Evolutionary conservation across 129 eudicot genomes (phyloP).

Genomic region (Chrysanthemum makinoi): DNA sequence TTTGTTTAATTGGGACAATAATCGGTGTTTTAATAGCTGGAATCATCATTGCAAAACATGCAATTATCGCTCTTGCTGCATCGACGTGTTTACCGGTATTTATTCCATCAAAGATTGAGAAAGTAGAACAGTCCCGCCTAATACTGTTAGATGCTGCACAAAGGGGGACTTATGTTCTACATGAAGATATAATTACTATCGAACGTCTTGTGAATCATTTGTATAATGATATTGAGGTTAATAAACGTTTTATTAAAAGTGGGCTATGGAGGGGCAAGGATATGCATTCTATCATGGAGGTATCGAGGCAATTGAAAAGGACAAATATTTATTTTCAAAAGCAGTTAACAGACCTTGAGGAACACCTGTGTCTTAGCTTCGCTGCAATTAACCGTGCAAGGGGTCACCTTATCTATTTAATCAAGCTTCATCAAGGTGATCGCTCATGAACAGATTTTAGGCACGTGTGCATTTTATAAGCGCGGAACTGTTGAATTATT

Average conservation of each 20-base stretch:
- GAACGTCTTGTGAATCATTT: conserved; percentile 72
- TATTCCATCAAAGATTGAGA: conserved; percentile 53
- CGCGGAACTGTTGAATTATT: not conserved
- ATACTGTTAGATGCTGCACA: conserved; percentile 70
- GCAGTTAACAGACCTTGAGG: conserved; percentile 75
- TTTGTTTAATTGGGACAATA: conserved; percentile 45
- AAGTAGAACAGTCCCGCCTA: conserved; percentile 46
- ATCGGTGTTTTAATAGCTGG: conserved; percentile 55
- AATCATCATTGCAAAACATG: conserved; percentile 56
- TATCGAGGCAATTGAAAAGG: conserved; percentile 58
- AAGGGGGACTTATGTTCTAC: conserved; percentile 58
- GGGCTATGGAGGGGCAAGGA: conserved; percentile 82
- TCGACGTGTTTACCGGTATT: conserved; percentile 35
- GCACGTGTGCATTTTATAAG: not conserved
- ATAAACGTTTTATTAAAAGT: conserved; percentile 53
- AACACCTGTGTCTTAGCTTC: conserved; percentile 77
- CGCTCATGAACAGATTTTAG: conserved; percentile 8
- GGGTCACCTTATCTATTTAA: conserved; percentile 53
- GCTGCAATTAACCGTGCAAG: conserved; percentile 79
- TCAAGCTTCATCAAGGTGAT: conserved; percentile 46
- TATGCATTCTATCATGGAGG: conserved; percentile 70
- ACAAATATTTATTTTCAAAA: conserved; percentile 41
- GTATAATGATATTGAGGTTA: conserved; percentile 56
- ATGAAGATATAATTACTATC: conserved; percentile 74
- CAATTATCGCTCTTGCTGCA: conserved; percentile 59